phyloP scores from a whole-genome alignment of 371 early-diverging fungal genomes.

The Apophysomyces ossiformis region DNA sequence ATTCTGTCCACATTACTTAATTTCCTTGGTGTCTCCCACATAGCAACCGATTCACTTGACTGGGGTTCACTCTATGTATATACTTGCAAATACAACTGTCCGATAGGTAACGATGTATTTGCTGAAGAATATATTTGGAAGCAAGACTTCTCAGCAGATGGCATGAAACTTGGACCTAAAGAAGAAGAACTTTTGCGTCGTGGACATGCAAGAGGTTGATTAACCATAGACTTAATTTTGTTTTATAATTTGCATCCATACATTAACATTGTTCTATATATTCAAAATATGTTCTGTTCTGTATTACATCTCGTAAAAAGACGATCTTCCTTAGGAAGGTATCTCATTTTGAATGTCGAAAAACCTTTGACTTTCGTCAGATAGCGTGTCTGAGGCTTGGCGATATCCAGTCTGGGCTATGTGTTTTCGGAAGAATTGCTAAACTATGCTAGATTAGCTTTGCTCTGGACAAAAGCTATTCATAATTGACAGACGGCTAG shows the following conservation, averaged over 20 bases:
- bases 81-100: slow-evolving; percentile 88
- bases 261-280: not conserved
- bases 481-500: no score
- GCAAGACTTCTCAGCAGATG: slow-evolving; percentile 75
- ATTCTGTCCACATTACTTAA: slow-evolving; percentile 79
- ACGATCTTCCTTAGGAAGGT: no score
- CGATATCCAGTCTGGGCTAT: no score
- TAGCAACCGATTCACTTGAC: slow-evolving; percentile 78
- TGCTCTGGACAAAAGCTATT: no score
- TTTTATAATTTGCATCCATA: not conserved
- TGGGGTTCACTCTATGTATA: slow-evolving; percentile 92
- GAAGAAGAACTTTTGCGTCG: not conserved
- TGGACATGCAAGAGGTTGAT: not conserved
- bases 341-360: no score
- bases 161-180: slow-evolving; percentile 52
- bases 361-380: no score
- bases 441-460: no score
- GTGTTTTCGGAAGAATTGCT: no score
- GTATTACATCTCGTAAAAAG: not conserved
- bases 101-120: slow-evolving; percentile 53
- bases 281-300: not conserved
- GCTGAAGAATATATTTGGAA: slow-evolving; percentile 69
- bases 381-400: no score
- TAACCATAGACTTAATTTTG: not conserved
- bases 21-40: slow-evolving; percentile 78